Base-by-base conservation (phyloP, 192 early-diverging fungal genomes). In the Podila verticillata region DNA sequence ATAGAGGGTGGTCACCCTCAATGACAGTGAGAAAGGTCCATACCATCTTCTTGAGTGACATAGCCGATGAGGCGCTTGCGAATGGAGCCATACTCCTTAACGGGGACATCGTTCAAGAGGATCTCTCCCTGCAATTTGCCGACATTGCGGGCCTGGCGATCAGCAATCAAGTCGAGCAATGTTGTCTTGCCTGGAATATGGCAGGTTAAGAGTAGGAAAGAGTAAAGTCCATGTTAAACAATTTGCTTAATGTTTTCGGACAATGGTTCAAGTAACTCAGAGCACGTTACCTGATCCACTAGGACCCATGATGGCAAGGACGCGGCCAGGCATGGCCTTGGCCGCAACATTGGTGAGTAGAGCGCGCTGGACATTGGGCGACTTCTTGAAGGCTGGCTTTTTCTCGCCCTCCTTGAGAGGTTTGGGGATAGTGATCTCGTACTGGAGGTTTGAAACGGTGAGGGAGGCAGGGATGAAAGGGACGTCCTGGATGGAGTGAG, bases 251-350 rank as follows among this genome's bases (percentile, higher is more conserved):
- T 10, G 13, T 15, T 15, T 44, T 2, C 3, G 4, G 39, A 4
- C 39, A 44, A 44, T 44, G 15, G 13, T 4, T 44, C 13, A 44
- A 44, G 39, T 44, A 44, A 44, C 39, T 44, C n/a, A n/a, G n/a
- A 15, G 39, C 13, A 44, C 39, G 13, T 17, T 84, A 87, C 30
- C 90, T 85, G 75, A 79, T 48, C 75, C 75, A 32, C 87, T 88
- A 0, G 89, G 88, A 7, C 91, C 91, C 81, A 92, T 85, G 60
- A 92, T 89, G 13, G 87, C 91, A 0, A 90, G 83, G 20, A 92
- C 61, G 19, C 87, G 86, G 4, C 89, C 89, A 2, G 89, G 89
- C 6, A 32, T 72, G 39, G 75, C 75, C 59, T 79, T 79, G 48
- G 60, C 65, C 35, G 65, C 32, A 31, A 79, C 7, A 48, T 79